These are phyloP conservation scores for Amanita muscaria DNA, from an alignment of 768 basidiomycete genomes.

Conservation along the genomic window DNA sequence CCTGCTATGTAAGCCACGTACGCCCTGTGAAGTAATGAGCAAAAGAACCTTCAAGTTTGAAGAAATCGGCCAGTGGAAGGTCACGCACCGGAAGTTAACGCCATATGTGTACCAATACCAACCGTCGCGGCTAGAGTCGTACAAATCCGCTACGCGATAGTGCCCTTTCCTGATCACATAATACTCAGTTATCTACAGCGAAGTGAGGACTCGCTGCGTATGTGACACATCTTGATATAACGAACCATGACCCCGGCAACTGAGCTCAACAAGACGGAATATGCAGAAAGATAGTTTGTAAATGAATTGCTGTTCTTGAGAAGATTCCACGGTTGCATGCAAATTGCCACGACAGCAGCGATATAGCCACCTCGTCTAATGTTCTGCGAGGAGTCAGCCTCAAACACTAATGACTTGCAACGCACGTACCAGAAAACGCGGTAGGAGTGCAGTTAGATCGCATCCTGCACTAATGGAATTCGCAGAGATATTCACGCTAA, in stretches of 20 bases:
- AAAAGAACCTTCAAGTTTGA: background rate
- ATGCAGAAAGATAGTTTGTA: constrained; percentile 74
- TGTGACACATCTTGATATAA: background rate
- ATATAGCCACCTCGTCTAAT: constrained; percentile 87
- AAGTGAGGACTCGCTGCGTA: background rate
- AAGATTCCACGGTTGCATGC: constrained; percentile 73
- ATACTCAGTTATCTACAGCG: constrained; percentile 61
- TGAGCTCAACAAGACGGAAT: constrained; percentile 73
- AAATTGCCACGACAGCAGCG: constrained; percentile 65
- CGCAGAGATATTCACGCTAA: constrained; percentile 73
- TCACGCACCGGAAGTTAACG: constrained; percentile 54
- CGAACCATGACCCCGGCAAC: constrained; percentile 74
- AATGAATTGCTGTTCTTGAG: constrained; percentile 67
- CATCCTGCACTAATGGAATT: constrained; percentile 81
- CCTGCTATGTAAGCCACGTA: constrained; percentile 64
- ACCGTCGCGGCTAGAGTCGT: constrained; percentile 41
- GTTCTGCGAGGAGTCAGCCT: too few species aligned
- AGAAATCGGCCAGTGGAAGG: background rate
- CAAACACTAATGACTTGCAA: background rate
- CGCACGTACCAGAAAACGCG: constrained; percentile 57
- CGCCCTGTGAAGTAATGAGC: constrained; percentile 28
- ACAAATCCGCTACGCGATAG: constrained; percentile 65
- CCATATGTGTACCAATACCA: constrained; percentile 76
- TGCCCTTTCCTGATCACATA: constrained; percentile 64
- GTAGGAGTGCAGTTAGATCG: constrained; percentile 70